Evolutionary conservation across 2,329 filamentous ascomycete species (phyloP).

Genomic region (Lizonia empirigonia): DNA sequence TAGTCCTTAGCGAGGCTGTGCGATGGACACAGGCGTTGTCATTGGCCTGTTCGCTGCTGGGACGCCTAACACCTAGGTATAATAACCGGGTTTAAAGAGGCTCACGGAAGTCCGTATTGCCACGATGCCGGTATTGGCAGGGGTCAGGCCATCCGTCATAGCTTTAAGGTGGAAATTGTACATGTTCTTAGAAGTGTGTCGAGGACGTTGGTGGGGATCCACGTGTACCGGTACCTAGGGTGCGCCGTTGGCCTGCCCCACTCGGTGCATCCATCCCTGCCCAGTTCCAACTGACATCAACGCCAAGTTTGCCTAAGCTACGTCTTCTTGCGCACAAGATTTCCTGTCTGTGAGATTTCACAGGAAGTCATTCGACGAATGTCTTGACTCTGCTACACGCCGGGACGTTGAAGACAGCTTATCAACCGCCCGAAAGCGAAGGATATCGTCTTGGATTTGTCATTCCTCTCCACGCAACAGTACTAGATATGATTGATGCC

Average conservation of each 20-base stretch:
- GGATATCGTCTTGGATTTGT: background rate
- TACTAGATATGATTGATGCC: background rate
- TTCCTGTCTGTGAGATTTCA: background rate
- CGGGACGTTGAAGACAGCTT: background rate
- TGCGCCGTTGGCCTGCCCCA: background rate
- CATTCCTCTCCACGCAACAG: background rate
- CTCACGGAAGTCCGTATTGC: background rate
- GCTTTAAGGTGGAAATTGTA: slow-evolving; percentile 2
- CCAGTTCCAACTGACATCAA: background rate
- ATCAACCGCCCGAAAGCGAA: background rate
- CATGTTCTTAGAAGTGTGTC: background rate
- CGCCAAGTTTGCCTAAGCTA: background rate
- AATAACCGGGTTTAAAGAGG: background rate
- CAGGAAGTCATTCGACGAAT: too few relatives aligned
- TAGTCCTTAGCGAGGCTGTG: slow-evolving; percentile 15
- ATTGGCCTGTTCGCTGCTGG: slow-evolving; percentile 2
- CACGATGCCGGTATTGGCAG: slow-evolving; percentile 1
- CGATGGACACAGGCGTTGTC: background rate
- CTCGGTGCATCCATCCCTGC: slow-evolving; percentile 2
- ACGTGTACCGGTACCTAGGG: background rate
- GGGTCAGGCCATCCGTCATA: background rate
- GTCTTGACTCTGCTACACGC: too few relatives aligned
- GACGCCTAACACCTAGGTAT: slow-evolving; percentile 6
- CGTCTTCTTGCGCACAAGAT: background rate
- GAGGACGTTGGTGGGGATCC: slow-evolving; percentile 1